Evolutionary conservation across 2,329 filamentous ascomycete species (phyloP), one percentile per base, ranked within the genome.

Genomic region (Pseudocercospora fuligena): DNA sequence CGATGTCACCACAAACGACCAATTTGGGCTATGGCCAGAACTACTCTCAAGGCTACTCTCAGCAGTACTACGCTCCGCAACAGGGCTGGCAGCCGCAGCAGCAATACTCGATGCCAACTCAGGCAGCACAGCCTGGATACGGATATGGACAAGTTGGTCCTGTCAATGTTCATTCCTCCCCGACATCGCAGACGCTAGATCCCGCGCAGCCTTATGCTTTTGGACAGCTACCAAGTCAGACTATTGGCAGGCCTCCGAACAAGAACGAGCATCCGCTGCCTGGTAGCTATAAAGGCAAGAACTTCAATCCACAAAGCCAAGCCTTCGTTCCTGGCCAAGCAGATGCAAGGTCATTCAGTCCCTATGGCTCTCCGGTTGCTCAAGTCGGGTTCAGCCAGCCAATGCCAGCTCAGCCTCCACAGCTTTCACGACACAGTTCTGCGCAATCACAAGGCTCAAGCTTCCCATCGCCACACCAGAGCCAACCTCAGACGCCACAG

Each of bases 291-390:
- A 92, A 91, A 75, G 87, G 93, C 65, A 92, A 93, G 73, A 88
- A 91, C 12, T 97, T 98, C 82, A 97, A 97, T 76, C 94, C 94
- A 0, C 94, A 97, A 81, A 97, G 92, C 16, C 92, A 97, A 75
- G 92, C 94, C 0, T 97, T 98, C 78, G 88, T 97, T 25, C 94
- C 94, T 1, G 85, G 84, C 60, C 83, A 87, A 33, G 27, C 67
- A 31, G 66, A 69, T 25, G 61, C 46, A 19, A 67, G 66, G n/a
- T 67, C 72, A 0, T 74, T 74, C 63, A 72, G 72, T 23, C 73
- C 73, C 2, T 71, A 72, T 31, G 66, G 69, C 40, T 61, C 63
- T 25, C 47, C 66, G 12, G 53, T 62, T 33, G 65, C 65, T 54
- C 60, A 61, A 51, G 66, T 56, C 29, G 65, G 56, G 27, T 68